Evolutionary conservation across 2,329 filamentous ascomycete species (phyloP).

Genomic region (Fusarium guadeloupense): DNA sequence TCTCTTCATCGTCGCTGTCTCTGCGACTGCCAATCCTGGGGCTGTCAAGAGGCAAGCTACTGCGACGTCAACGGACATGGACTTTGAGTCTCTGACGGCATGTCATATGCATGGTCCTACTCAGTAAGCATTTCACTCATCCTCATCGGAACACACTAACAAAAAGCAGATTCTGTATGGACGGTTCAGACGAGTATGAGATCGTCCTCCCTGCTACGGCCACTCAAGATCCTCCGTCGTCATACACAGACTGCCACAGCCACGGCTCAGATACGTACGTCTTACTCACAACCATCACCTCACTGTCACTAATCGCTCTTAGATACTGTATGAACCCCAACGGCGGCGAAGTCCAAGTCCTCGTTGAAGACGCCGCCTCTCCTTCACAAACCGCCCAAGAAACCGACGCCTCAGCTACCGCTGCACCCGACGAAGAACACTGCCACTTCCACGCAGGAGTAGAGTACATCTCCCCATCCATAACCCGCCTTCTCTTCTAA

Average conservation of each 20-base stretch:
- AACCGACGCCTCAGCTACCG: slow-evolving; percentile 12
- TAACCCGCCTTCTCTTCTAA: slow-evolving; percentile 1
- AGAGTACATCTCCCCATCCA: slow-evolving; percentile 60
- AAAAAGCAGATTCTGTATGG: slow-evolving; percentile 34
- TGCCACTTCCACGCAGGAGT: slow-evolving; percentile 82
- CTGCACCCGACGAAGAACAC: slow-evolving; percentile 46
- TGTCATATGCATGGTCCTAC: slow-evolving; percentile 36
- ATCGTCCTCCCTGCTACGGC: slow-evolving; percentile 29
- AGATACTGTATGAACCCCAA: slow-evolving; percentile 41
- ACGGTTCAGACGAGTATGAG: slow-evolving; percentile 33
- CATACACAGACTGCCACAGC: slow-evolving; percentile 40
- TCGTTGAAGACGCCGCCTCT: slow-evolving; percentile 23
- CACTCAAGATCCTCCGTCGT: slow-evolving; percentile 31
- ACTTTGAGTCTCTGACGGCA: slow-evolving; percentile 34
- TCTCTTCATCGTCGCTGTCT: slow-evolving; percentile 29
- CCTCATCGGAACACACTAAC: background rate
- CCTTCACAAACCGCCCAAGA: slow-evolving; percentile 16
- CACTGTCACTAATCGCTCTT: background rate
- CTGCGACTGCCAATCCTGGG: slow-evolving; percentile 29
- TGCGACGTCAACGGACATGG: slow-evolving; percentile 14
- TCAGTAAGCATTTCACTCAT: slow-evolving; percentile 10
- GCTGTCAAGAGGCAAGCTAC: slow-evolving; percentile 27
- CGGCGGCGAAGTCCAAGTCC: slow-evolving; percentile 39
- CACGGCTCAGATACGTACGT: slow-evolving; percentile 32
- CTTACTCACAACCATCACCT: accelerated